Evolutionary conservation across 495 filamentous ascomycete species (phyloP).

Genomic region (Massariosphaeria phaeospora): DNA sequence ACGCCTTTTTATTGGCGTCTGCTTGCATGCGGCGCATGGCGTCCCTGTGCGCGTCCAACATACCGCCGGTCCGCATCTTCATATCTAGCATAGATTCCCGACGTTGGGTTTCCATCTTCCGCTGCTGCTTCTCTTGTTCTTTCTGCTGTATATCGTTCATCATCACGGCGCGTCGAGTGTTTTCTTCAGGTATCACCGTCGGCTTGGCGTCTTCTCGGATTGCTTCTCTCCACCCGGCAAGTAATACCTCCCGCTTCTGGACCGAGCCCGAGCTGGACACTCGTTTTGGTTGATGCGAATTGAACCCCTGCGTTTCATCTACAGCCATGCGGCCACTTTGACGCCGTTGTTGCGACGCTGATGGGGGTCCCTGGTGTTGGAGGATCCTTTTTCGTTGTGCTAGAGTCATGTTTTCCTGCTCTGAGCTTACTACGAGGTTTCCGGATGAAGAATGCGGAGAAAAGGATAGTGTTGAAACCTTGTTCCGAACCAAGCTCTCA

Average conservation of each 20-base stretch:
- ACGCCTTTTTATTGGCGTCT: slow-evolving; percentile 51
- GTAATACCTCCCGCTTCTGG: slow-evolving; percentile 52
- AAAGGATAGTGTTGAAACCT: slow-evolving; percentile 41
- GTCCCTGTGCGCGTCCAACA: slow-evolving; percentile 73
- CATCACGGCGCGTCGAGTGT: slow-evolving; percentile 46
- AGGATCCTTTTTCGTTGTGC: slow-evolving; percentile 58
- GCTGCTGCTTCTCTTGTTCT: slow-evolving; percentile 45
- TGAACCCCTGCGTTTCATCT: slow-evolving; percentile 39
- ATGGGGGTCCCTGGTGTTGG: slow-evolving; percentile 39
- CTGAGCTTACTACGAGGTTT: slow-evolving; percentile 29
- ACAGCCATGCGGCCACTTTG: slow-evolving; percentile 22
- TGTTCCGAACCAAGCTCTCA: slow-evolving; percentile 54
- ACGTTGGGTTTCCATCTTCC: slow-evolving; percentile 36
- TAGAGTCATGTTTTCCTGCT: slow-evolving; percentile 66
- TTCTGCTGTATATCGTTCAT: slow-evolving; percentile 49
- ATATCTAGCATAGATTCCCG: slow-evolving; percentile 59
- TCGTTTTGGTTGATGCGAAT: slow-evolving; percentile 57
- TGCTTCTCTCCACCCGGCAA: slow-evolving; percentile 72
- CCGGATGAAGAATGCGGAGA: slow-evolving; percentile 29
- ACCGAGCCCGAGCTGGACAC: slow-evolving; percentile 40
- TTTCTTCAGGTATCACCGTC: slow-evolving; percentile 38
- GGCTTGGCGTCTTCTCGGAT: slow-evolving; percentile 60
- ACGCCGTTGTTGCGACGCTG: slow-evolving; percentile 20
- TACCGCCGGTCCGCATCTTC: slow-evolving; percentile 69
- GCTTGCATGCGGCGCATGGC: slow-evolving; percentile 81